phyloP scores from a whole-genome alignment of 1,284 basidiomycete species.

The Austroboletus niveus region DNA sequence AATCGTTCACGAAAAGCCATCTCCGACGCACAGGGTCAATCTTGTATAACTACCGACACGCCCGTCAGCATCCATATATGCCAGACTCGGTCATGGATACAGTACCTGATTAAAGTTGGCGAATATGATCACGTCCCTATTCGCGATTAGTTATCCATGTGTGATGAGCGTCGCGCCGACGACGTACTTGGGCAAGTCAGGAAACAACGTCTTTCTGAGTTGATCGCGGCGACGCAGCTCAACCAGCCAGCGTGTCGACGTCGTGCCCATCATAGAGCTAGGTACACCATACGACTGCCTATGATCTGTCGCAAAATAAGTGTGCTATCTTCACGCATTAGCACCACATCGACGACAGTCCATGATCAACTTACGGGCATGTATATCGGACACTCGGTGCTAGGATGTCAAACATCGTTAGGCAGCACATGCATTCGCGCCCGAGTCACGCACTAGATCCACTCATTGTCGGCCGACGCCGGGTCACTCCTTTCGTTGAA shows the following conservation, averaged over 20 bases:
- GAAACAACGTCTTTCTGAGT: constrained; percentile 46
- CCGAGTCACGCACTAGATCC: constrained; percentile 48
- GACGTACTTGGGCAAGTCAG: constrained; percentile 45
- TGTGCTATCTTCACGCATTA: constrained; percentile 36
- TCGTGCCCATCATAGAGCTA: constrained; percentile 11
- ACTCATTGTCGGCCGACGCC: constrained; percentile 43
- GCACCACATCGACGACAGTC: background rate
- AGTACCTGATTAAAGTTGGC: constrained; percentile 64
- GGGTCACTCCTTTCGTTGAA: constrained; percentile 51
- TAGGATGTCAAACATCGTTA: constrained; percentile 12
- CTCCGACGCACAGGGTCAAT: constrained; percentile 45
- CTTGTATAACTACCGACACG: constrained; percentile 46
- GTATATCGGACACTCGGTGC: constrained; percentile 49
- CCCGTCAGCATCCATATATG: constrained; percentile 15
- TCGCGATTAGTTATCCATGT: background rate
- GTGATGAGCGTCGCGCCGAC: background rate
- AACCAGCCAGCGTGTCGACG: constrained; percentile 42
- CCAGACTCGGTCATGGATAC: constrained; percentile 8
- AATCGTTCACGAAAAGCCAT: background rate
- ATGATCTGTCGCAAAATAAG: constrained; percentile 65
- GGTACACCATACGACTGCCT: constrained; percentile 42
- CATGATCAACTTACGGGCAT: constrained; percentile 41
- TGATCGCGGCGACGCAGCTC: constrained; percentile 46
- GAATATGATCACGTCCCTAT: constrained; percentile 53
- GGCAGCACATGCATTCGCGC: constrained; percentile 3